Conservation (phyloP, 75 land plant genomes). For the Picea sitchensis region DNA sequence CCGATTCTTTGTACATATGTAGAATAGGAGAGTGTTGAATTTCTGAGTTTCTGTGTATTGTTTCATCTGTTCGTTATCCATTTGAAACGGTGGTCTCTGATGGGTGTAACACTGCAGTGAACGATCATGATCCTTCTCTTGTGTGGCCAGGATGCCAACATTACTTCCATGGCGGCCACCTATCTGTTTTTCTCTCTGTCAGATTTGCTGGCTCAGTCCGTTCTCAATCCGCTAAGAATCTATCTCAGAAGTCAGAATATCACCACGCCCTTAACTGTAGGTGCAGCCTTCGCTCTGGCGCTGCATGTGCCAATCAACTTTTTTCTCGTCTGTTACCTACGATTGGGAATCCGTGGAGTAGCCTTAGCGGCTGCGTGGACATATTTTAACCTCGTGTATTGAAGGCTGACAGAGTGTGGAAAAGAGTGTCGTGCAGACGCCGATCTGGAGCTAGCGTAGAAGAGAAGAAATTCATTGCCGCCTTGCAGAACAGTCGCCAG, state of each 20-base stretch:
- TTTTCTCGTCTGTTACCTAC: conserved; percentile 23
- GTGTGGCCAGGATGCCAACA: conserved; percentile 34
- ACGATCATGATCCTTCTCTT: conserved; percentile 38
- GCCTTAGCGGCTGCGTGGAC: conserved; percentile 46
- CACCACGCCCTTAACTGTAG: conserved; percentile 43
- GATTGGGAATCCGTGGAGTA: conserved; percentile 49
- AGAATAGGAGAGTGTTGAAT: too few relatives aligned
- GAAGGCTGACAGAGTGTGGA: too few relatives aligned
- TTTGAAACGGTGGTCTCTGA: conserved; percentile 15
- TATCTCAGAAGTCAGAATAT: conserved; percentile 44
- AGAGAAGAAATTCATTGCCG: too few relatives aligned
- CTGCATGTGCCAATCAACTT: conserved; percentile 49
- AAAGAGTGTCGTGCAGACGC: too few relatives aligned
- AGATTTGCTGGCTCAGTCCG: conserved; percentile 30
- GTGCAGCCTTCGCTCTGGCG: conserved; percentile 37
- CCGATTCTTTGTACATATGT: too few relatives aligned
- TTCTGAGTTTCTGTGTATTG: too few relatives aligned
- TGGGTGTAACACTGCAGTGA: conserved; percentile 33
- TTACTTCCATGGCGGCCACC: conserved; percentile 18
- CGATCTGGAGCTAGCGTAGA: too few relatives aligned
- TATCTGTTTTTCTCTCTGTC: conserved; percentile 29
- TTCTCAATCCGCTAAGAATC: conserved; percentile 36
- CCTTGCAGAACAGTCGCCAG: too few relatives aligned
- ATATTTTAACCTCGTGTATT: conserved; percentile 27
- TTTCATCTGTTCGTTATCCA: too few relatives aligned